These are phyloP conservation scores for Gossypium schwendimanii DNA, from an alignment of 441 rosid genomes.

Conservation along the genomic window DNA sequence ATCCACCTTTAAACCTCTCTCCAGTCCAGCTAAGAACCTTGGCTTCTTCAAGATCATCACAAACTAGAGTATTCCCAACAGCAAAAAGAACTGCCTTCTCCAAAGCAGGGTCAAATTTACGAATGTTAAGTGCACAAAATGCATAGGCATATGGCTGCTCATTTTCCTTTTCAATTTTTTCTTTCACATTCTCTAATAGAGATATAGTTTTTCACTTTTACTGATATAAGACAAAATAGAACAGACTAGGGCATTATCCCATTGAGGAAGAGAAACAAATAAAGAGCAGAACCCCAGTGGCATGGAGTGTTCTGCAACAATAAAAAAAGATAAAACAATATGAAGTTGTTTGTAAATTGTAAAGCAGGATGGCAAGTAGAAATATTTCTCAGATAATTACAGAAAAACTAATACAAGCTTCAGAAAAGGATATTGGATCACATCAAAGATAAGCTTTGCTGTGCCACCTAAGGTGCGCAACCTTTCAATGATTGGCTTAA, in stretches of 20 bases:
- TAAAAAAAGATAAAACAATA: background rate
- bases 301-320: background rate
- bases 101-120: slow-evolving; percentile 79
- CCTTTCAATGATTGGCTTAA: slow-evolving; percentile 80
- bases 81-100: slow-evolving; percentile 95
- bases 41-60: slow-evolving; percentile 96
- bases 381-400: slow-evolving; percentile 4
- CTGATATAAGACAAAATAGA: background rate
- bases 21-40: slow-evolving; percentile 93
- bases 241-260: background rate
- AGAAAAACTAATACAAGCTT: slow-evolving; percentile 7
- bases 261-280: background rate
- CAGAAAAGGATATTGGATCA: slow-evolving; percentile 88
- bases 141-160: background rate
- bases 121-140: slow-evolving; percentile 56
- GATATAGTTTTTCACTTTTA: background rate
- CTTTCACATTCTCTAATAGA: background rate
- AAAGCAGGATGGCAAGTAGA: background rate
- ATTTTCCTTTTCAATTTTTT: background rate
- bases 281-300: background rate
- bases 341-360: background rate
- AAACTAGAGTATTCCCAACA: slow-evolving; percentile 95
- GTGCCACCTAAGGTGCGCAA: slow-evolving; percentile 80
- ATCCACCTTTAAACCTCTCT: slow-evolving; percentile 84
- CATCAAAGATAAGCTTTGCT: slow-evolving; percentile 79